Evolutionary conservation across 1,284 basidiomycete species (phyloP).

Genomic region (Sanguinoderma infundibulare): DNA sequence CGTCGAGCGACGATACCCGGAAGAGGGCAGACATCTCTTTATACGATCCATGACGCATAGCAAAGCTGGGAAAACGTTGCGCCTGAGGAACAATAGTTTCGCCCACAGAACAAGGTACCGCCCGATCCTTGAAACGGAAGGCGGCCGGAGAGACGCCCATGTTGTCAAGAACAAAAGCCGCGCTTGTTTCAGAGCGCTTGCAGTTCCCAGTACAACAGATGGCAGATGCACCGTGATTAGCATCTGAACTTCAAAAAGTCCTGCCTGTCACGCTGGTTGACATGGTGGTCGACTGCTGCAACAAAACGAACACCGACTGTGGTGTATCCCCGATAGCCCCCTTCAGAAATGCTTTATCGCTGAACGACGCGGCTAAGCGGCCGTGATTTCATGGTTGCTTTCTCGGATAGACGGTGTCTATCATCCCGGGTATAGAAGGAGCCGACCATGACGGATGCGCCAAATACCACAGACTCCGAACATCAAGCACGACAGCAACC

Average conservation of each 20-base stretch:
- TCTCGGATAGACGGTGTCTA: no score
- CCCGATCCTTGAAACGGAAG: not conserved
- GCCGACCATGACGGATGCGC: no score
- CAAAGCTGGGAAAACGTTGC: not conserved
- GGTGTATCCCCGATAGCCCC: no score
- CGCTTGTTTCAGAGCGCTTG: not conserved
- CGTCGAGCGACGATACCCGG: slow-evolving; percentile 19
- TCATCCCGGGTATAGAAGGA: no score
- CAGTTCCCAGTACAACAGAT: not conserved
- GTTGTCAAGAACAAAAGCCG: not conserved
- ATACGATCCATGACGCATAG: slow-evolving; percentile 10
- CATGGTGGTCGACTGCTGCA: no score
- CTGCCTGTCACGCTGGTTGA: no score
- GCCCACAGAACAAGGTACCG: not conserved
- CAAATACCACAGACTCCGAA: no score
- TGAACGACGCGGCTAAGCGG: no score
- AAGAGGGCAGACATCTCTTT: not conserved
- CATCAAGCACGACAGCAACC: no score
- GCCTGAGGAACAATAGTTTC: not conserved
- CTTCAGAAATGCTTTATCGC: no score
- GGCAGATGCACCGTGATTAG: not conserved
- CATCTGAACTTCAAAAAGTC: not conserved
- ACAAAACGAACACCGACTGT: no score
- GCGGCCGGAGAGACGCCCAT: not conserved
- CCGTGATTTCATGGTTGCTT: no score